Conservation (phyloP, 306 rosid genomes). For the Pyrus pyrifolia region DNA sequence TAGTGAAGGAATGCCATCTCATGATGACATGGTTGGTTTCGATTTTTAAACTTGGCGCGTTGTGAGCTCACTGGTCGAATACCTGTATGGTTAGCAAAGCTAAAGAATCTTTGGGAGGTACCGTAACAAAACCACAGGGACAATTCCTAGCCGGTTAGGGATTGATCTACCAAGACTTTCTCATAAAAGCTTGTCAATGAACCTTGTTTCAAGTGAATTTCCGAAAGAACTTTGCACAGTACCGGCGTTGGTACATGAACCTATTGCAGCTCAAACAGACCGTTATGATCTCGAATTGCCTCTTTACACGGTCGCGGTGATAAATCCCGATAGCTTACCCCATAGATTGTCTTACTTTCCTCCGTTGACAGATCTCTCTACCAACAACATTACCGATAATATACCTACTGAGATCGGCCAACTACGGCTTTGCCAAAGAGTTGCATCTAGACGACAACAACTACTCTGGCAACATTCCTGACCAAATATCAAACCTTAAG, state of each 20-base stretch:
- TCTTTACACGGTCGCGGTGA: background rate
- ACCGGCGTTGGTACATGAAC: background rate
- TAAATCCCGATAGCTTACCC: background rate
- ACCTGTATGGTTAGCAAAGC: background rate
- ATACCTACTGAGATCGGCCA: background rate
- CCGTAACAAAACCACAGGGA: background rate
- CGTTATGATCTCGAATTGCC: background rate
- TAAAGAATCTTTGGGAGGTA: background rate
- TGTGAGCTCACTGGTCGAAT: background rate
- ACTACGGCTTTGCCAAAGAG: accelerated
- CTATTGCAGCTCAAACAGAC: background rate
- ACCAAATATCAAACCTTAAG: background rate
- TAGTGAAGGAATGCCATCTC: background rate
- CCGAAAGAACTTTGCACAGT: background rate
- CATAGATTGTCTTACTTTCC: background rate
- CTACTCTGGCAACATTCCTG: background rate
- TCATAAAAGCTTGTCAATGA: accelerated
- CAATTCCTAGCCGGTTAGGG: background rate
- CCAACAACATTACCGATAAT: background rate
- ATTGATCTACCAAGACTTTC: background rate
- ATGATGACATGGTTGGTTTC: background rate
- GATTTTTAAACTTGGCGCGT: accelerated
- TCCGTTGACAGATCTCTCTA: background rate
- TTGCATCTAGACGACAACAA: background rate
- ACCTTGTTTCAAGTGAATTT: background rate